Evolutionary conservation across 2,329 filamentous ascomycete species (phyloP).

Genomic region (Penicillium sp.): DNA sequence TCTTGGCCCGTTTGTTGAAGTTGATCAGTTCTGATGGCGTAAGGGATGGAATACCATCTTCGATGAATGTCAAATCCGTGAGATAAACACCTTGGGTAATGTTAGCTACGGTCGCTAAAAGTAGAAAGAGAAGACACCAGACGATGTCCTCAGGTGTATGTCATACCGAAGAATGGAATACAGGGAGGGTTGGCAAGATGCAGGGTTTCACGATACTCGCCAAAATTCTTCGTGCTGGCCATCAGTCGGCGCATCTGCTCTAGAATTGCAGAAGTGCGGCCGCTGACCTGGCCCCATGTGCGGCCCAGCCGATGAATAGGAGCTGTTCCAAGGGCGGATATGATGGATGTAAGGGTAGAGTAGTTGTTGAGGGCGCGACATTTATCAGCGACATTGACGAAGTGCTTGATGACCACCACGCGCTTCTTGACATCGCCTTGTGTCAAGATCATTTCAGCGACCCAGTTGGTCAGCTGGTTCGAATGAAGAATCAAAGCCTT

Average conservation of each 20-base stretch:
- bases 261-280: slow-evolving; percentile 74
- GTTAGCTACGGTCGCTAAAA: slow-evolving; percentile 14
- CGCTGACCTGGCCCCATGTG: slow-evolving; percentile 92
- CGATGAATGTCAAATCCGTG: slow-evolving; percentile 96
- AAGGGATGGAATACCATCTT: slow-evolving; percentile 94
- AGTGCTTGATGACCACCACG: slow-evolving; percentile 97
- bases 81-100: slow-evolving; percentile 75
- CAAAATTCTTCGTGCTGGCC: slow-evolving; percentile 97
- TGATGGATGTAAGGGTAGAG: slow-evolving; percentile 95
- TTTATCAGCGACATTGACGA: slow-evolving; percentile 96
- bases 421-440: slow-evolving; percentile 94
- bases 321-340: slow-evolving; percentile 90
- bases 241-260: slow-evolving; percentile 93
- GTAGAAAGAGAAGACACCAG: neutral
- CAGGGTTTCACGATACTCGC: slow-evolving; percentile 89
- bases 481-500: slow-evolving; percentile 96
- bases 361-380: slow-evolving; percentile 94
- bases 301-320: slow-evolving; percentile 91
- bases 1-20: slow-evolving; percentile 97
- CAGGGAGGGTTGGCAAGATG: slow-evolving; percentile 94
- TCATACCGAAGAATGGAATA: slow-evolving; percentile 92
- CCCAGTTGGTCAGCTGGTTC: slow-evolving; percentile 99
- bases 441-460: slow-evolving; percentile 96
- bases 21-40: slow-evolving; percentile 98
- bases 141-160: slow-evolving; percentile 1